These are phyloP conservation scores for Yamadazyma mexicana DNA, from an alignment of 1,139 yeast species.

Conservation along the genomic window DNA sequence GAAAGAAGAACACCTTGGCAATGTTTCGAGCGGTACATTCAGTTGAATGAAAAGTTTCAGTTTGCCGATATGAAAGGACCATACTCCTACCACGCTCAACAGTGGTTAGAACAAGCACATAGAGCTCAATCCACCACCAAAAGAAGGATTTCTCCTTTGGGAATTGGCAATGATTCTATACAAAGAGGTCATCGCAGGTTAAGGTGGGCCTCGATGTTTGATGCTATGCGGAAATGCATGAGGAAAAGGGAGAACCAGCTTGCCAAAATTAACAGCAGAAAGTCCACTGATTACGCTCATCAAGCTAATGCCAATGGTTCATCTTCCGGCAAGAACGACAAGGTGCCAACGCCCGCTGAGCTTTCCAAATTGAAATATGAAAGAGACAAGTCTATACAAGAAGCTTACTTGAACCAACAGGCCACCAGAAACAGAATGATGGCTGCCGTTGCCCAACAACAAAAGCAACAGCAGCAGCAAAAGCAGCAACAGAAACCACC, in stretches of 20 bases:
- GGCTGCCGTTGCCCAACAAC: slow-evolving; percentile 20
- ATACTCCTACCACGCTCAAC: slow-evolving; percentile 79
- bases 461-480: slow-evolving; percentile 14
- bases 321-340: slow-evolving; percentile 28
- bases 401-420: slow-evolving; percentile 61
- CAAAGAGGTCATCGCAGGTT: slow-evolving; percentile 89
- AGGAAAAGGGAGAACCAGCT: slow-evolving; percentile 69
- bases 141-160: slow-evolving; percentile 85
- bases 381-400: slow-evolving; percentile 80
- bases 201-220: slow-evolving; percentile 95
- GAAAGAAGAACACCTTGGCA: slow-evolving; percentile 99
- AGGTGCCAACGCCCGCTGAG: slow-evolving; percentile 77
- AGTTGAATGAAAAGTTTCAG: slow-evolving; percentile 84
- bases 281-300: slow-evolving; percentile 21
- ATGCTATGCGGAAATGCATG: slow-evolving; percentile 89
- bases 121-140: slow-evolving; percentile 85
- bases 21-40: slow-evolving; percentile 94
- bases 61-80: slow-evolving; percentile 86
- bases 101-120: slow-evolving; percentile 90
- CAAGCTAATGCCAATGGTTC: slow-evolving; percentile 3
- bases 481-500: not conserved
- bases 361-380: slow-evolving; percentile 79
- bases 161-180: slow-evolving; percentile 86
- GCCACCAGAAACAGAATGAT: slow-evolving; percentile 19
- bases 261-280: slow-evolving; percentile 36